Base-by-base conservation (phyloP, 192 early-diverging fungal species). In the Phlyctochytrium planicorne region DNA sequence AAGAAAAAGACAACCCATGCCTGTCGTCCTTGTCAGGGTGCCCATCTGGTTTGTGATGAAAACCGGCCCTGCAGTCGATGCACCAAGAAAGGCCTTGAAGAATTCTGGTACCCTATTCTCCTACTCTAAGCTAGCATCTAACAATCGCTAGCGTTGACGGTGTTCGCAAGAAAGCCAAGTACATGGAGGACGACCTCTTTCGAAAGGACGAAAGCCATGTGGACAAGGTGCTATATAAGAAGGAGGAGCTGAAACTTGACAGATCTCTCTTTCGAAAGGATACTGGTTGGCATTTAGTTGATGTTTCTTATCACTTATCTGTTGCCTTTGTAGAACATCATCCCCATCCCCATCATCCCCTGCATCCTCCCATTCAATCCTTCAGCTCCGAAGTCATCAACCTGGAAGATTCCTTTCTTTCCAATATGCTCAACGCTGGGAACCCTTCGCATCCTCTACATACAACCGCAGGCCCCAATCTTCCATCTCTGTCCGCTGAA, bases 331-430 rank as follows among this genome's bases (percentile, higher is more conserved):
- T n/a, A n/a, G n/a, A n/a, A n/a, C n/a, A n/a, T n/a, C n/a, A n/a
- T n/a, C n/a, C n/a, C n/a, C n/a, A n/a, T n/a, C n/a, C n/a, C n/a
- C n/a, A n/a, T n/a, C n/a, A n/a, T n/a, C n/a, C n/a, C n/a, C n/a
- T n/a, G 10, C 40, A 47, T 6, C 40, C 40, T 14, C 6, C 40
- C 20, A 6, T 47, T 6, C 40, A 47, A 47, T 14, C 10, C 10
- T 97, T 97, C 82, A 91, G 91, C 30, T 97, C 95, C 2, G 92
- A 92, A 59, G 80, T 91, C 31, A 84, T 90, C 65, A 96, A 92
- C 68, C 82, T 93, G 33, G 95, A 97, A 76, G 94, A 94, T 69
- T 87, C 90, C 1, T 89, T 96, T 35, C 75, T 97, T 25, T 91
- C 91, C 1, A 92, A 85, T 66, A 97, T 97, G 93, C 81, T 97